Evolutionary conservation across 768 basidiomycete genomes (phyloP).

Genomic region (Boletales sp.): DNA sequence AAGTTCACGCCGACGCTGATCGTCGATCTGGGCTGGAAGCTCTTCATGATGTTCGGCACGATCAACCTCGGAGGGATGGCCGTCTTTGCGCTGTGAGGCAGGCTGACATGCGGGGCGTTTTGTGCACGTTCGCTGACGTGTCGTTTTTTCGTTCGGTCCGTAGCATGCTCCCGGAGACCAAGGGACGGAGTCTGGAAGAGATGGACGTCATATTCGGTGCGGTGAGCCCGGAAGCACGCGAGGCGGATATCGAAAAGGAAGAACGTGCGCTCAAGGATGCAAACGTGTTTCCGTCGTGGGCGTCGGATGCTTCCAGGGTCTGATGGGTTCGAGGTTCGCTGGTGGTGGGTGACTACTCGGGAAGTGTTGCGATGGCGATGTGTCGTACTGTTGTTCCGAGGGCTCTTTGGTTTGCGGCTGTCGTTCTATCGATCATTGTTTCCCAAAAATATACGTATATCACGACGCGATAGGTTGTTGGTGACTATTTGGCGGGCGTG

Average conservation of each 20-base stretch:
- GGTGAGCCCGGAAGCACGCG: constrained; percentile 52
- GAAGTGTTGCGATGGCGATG: no score
- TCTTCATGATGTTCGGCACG: constrained; percentile 74
- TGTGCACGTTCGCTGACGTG: no score
- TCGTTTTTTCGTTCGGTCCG: neutral
- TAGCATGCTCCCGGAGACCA: constrained; percentile 60
- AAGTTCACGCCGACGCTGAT: constrained; percentile 68
- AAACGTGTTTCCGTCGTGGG: neutral
- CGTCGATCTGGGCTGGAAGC: constrained; percentile 61
- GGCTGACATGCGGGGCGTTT: no score
- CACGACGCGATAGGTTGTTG: no score
- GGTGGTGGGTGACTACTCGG: no score
- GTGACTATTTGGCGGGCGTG: no score
- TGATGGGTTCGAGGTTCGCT: no score
- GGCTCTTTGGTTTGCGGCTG: no score
- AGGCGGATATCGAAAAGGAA: constrained; percentile 46
- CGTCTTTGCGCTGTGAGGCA: constrained; percentile 53
- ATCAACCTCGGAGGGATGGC: constrained; percentile 75
- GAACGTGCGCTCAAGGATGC: constrained; percentile 31
- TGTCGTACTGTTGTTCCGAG: no score
- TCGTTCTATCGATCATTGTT: no score
- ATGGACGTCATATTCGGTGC: constrained; percentile 60
- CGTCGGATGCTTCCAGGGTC: no score
- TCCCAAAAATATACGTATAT: no score
- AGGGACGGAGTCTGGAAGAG: constrained; percentile 52